Percentiles rank a stretch among this genome's conserved stretches.
Evolutionary conservation across 371 early-diverging fungal genomes (phyloP).

Genomic region (Syncephalastrum contaminatum): DNA sequence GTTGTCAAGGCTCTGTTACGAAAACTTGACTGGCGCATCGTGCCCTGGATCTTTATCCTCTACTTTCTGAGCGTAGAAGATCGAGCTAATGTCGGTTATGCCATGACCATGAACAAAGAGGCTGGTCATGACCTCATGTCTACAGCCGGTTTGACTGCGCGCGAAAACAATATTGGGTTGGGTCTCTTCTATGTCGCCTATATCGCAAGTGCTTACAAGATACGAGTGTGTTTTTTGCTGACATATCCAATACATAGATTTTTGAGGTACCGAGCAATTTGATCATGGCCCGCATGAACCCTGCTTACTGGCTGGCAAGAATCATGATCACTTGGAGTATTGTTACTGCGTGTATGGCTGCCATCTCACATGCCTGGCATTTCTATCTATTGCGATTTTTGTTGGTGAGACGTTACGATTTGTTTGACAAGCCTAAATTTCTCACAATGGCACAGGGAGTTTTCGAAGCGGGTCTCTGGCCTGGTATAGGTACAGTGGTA

Average conservation of each 20-base stretch:
- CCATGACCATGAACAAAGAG: conserved; percentile 51
- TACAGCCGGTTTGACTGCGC: conserved; percentile 29
- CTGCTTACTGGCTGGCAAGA: conserved; percentile 47
- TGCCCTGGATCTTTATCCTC: conserved; percentile 50
- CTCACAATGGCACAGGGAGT: conserved; percentile 25
- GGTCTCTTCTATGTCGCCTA: conserved; percentile 52
- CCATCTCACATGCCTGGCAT: conserved; percentile 46
- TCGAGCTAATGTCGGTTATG: conserved; percentile 51
- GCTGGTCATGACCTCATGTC: conserved; percentile 39
- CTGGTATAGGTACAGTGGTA: conserved; percentile 30
- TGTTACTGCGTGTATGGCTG: conserved; percentile 48
- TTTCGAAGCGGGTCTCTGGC: conserved; percentile 57
- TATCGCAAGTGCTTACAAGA: conserved; percentile 30
- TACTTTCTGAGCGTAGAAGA: conserved; percentile 51
- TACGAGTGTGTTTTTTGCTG: conserved; percentile 1
- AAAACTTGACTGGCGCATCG: conserved; percentile 50
- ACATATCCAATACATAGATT: conserved; percentile 11
- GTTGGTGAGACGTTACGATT: conserved; percentile 19
- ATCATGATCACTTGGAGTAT: conserved; percentile 56
- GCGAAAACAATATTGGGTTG: conserved; percentile 46
- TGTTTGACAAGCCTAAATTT: background rate
- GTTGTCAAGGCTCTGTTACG: conserved; percentile 28
- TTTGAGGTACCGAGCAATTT: conserved; percentile 53
- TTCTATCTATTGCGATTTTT: conserved; percentile 48
- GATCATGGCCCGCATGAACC: conserved; percentile 49